Evolutionary conservation across 148 eudicot genomes (phyloP), one percentile per base, ranked within the genome.

Genomic region (Polygonum aviculare): DNA sequence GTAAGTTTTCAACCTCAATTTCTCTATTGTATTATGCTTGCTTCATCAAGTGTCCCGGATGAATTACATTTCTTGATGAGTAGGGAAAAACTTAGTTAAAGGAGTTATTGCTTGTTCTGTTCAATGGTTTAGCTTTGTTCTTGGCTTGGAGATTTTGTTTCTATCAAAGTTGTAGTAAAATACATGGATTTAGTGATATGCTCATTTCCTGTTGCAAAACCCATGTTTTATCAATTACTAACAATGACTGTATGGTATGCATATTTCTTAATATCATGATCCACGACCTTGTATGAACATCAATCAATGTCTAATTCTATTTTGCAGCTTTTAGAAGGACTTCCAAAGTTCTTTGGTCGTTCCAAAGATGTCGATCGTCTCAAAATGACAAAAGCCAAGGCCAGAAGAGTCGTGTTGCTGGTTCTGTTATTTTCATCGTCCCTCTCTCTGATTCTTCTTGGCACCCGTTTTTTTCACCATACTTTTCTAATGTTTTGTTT

Each of bases 271-370:
- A 39, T 39, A 39, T 39, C 36, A 35, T 26, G 70, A 14, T 19
- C 26, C 19, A 52, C 57, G 19, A 5, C 5, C 11, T 31, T 18
- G 2, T 72, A 26, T 26, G 31, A 2, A 40, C 16, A 45, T 21
- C 31, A 41, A 40, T 9, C 36, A 8, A 12, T 44, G 22, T 45
- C 11, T 48, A 16, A 19, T 4, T n/a, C 74, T 78, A 15, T 76
- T 15, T 9, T 74, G 60, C 84, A 90, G 94, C 84, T 90, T 51
- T 72, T 90, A 82, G 94, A 90, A 81, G 94, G 94, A 69, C 78
- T 90, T 65, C 94, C 1, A 90, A 70, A 90, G 88, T 78, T 88
- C 94, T 16, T 55, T 88, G 55, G 72, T 79, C n/a, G 78, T 87
- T 73, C 78, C 93, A 9, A 90, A 88, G 84, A 54, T 83, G 19